Percentiles rank a stretch among this genome's conserved stretches.
phyloP scores from a whole-genome alignment of 768 basidiomycete species.

The Mycena vitilis region DNA sequence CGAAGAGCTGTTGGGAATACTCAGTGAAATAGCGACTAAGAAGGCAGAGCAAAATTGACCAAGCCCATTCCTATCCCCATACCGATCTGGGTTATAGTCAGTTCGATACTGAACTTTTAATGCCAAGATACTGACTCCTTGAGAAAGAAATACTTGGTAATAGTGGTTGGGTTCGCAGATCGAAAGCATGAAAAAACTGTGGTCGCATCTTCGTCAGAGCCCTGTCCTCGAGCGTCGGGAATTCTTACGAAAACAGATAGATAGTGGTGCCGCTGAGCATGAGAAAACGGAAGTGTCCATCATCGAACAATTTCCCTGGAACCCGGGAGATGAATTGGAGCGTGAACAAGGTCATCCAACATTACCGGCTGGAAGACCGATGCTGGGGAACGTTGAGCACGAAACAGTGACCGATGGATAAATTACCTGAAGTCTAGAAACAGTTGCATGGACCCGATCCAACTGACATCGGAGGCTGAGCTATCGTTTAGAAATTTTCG shows the following conservation, averaged over 20 bases:
- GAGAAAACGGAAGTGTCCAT: constrained; percentile 32
- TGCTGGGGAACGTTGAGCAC: constrained; percentile 19
- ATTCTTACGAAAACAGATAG: constrained; percentile 34
- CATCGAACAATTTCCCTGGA: constrained; percentile 31
- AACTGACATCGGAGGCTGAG: constrained; percentile 31
- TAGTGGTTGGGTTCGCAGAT: constrained; percentile 39
- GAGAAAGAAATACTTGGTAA: constrained; percentile 43
- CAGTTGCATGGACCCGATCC: constrained; percentile 33
- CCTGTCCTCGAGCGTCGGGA: not conserved
- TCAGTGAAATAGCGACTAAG: not conserved
- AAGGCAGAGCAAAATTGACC: not conserved
- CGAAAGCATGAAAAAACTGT: constrained; percentile 41
- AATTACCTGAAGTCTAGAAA: constrained; percentile 33
- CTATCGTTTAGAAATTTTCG: constrained; percentile 29
- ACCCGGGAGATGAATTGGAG: not conserved
- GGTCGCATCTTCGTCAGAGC: not conserved
- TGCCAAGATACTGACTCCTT: constrained; percentile 38
- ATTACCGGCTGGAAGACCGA: constrained; percentile 34
- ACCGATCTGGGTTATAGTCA: not conserved
- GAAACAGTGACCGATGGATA: not conserved
- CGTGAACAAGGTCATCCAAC: not conserved
- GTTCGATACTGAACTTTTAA: no score
- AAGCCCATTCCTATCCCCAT: constrained; percentile 49
- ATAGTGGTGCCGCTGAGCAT: constrained; percentile 30
- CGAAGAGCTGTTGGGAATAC: constrained; percentile 41